Conservation (phyloP, 2,329 filamentous ascomycete genomes). For the Didymella glomerata region DNA sequence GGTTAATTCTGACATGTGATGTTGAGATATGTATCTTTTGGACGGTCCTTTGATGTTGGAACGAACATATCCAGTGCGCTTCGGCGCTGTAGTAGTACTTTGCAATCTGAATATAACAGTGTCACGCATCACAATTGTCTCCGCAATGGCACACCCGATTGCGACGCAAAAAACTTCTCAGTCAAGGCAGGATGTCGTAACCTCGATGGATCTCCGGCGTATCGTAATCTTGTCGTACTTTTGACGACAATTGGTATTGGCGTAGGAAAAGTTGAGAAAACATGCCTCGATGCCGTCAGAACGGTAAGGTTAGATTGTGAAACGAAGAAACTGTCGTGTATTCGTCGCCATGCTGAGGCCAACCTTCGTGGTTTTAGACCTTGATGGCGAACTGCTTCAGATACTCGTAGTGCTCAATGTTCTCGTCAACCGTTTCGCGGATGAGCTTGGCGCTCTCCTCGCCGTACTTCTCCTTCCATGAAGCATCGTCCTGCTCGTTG, state of each 20-base stretch:
- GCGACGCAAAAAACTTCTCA: not conserved
- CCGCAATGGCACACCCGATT: too few relatives aligned
- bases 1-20: not conserved
- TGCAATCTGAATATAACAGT: constrained; percentile 9
- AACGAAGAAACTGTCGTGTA: not conserved
- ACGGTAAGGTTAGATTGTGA: too few relatives aligned
- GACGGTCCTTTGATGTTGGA: constrained; percentile 7
- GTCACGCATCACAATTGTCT: not conserved
- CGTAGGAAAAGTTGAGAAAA: not conserved
- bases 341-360: constrained; percentile 6
- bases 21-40: constrained; percentile 1
- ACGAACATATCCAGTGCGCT: constrained; percentile 19
- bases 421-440: constrained; percentile 73
- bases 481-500: constrained; percentile 71
- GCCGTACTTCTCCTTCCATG: constrained; percentile 80
- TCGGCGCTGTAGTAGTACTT: constrained; percentile 20
- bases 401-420: constrained; percentile 79
- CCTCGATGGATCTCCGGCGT: not conserved
- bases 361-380: constrained; percentile 36
- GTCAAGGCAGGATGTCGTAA: not conserved
- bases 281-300: not conserved
- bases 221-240: not conserved
- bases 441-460: constrained; percentile 75
- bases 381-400: constrained; percentile 79
- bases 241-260: not conserved